Evolutionary conservation across 148 eudicot genomes (phyloP), one percentile per base, ranked within the genome.

Genomic region (Dysphania ambrosioides): DNA sequence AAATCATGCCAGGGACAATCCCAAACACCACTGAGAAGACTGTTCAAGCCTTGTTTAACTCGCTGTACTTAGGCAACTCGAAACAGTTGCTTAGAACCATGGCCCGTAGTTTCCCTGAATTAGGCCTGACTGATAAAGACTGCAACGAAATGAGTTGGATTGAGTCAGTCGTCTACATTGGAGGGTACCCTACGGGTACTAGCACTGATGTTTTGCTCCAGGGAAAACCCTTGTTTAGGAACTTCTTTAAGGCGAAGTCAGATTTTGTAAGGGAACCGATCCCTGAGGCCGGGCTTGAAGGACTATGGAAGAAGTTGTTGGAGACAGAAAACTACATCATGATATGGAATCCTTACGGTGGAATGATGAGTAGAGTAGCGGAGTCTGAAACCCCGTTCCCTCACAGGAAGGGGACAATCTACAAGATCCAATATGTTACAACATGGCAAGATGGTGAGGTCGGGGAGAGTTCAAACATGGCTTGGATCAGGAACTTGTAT

Each of bases 341-440:
- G 84, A 77, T 82, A 4, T 72, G 82, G 75, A 85, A 83, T 72
- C 68, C 90, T 0, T 87, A 87, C 34, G 88, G 90, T 1, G 88
- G 90, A 0, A 73, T 29, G 60, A 85, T 87, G 88, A 82, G 72
- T 3, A 60, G 80, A 13, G 76, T 87, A 23, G 49, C 90, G 1
- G 66, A 55, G 5, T 3, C 73, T 0, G 82, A 61, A 0, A 80
- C 84, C 19, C 83, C 90, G 6, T 87, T 87, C 42, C 88, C 90
- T 3, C 90, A 87, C 23, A 61, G 86, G 51, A 72, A 72, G 24
- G 86, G 84, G 4, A 67, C 67, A 21, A 67, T 75, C 8, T 82
- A 21, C 55, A 71, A 49, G 70, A 78, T 83, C 8, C 83, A 80
- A 21, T 74, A 83, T 44, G 81, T 76, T 24, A 55, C 76, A n/a